Percentiles rank a stretch among this genome's conserved stretches.
These are phyloP conservation scores for Uronychia setigera DNA, from an alignment of 73 alveolate genomes.

Conservation along the genomic window DNA sequence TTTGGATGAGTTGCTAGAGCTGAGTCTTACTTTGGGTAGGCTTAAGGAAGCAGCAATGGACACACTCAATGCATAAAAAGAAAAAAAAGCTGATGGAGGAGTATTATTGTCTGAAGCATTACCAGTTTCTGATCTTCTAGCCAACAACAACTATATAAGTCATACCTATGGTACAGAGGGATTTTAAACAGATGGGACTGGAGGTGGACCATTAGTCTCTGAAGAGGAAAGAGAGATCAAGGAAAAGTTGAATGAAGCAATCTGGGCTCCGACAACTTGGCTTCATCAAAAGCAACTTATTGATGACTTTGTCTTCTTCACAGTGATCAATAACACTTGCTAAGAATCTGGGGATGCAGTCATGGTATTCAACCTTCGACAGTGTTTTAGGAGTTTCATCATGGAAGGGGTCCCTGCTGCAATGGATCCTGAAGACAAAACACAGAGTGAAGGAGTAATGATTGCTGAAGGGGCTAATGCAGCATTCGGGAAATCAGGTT, in stretches of 20 bases:
- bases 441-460: neutral
- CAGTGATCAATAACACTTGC: slow-evolving; percentile 40
- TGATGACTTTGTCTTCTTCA: slow-evolving; percentile 56
- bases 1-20: slow-evolving; percentile 17
- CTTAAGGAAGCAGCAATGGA: slow-evolving; percentile 25
- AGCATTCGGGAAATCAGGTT: neutral
- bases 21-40: slow-evolving; percentile 23
- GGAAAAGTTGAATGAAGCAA: slow-evolving; percentile 8
- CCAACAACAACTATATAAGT: too few species aligned
- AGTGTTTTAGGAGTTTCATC: slow-evolving; percentile 46
- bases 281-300: slow-evolving; percentile 31
- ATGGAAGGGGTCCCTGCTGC: slow-evolving; percentile 13
- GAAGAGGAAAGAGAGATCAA: slow-evolving; percentile 15
- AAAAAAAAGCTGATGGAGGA: neutral
- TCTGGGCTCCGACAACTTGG: slow-evolving; percentile 60
- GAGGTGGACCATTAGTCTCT: slow-evolving; percentile 7
- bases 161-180: slow-evolving; percentile 16
- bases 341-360: slow-evolving; percentile 11
- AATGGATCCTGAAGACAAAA: neutral
- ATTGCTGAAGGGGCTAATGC: neutral
- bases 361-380: slow-evolving; percentile 43
- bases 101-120: slow-evolving; percentile 20
- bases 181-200: slow-evolving; percentile 9
- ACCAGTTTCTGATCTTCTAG: slow-evolving; percentile 8
- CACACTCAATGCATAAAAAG: slow-evolving; percentile 9